These are phyloP conservation scores for Baudoinia panamericana DNA, from an alignment of 495 filamentous ascomycete species.

Conservation along the genomic window DNA sequence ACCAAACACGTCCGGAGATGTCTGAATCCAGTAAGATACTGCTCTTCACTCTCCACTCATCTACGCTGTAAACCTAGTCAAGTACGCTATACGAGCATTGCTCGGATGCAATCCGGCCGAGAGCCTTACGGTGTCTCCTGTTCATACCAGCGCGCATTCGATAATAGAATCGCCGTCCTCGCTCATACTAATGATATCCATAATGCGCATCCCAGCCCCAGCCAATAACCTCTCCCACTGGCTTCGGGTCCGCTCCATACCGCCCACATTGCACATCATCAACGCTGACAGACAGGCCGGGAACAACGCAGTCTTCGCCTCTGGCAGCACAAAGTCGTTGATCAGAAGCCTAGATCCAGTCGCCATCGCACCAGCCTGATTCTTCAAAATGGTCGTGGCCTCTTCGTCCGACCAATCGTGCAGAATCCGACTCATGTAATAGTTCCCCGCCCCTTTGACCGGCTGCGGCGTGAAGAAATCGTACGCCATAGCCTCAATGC, in stretches of 20 bases:
- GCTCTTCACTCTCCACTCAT: too few relatives aligned
- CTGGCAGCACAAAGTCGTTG: conserved; percentile 9
- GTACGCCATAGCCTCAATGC: conserved; percentile 4
- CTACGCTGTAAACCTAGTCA: too few relatives aligned
- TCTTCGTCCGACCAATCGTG: conserved; percentile 19
- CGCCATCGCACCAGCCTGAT: conserved; percentile 10
- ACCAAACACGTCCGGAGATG: too few relatives aligned
- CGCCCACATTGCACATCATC: conserved; percentile 7
- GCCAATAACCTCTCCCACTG: conserved; percentile 13
- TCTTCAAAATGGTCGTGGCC: conserved; percentile 2
- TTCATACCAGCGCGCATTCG: too few relatives aligned
- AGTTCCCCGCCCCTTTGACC: conserved; percentile 14
- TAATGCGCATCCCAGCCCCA: conserved; percentile 3
- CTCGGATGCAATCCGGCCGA: too few relatives aligned
- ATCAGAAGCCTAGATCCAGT: conserved; percentile 11
- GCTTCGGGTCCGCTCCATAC: conserved; percentile 11
- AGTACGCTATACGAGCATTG: too few relatives aligned
- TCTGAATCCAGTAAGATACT: too few relatives aligned
- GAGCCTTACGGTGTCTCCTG: too few relatives aligned
- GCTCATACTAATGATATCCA: conserved; percentile 10
- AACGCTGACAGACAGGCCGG: conserved; percentile 1
- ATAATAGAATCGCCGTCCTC: too few relatives aligned
- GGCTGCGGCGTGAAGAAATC: conserved; percentile 16
- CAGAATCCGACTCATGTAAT: conserved; percentile 13
- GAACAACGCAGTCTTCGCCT: not conserved